A percentile compares a stretch with the other conserved stretches of the same genome.
phyloP scores from a whole-genome alignment of 352 stramenopile genomes.

The Globisporangium viniferum region DNA sequence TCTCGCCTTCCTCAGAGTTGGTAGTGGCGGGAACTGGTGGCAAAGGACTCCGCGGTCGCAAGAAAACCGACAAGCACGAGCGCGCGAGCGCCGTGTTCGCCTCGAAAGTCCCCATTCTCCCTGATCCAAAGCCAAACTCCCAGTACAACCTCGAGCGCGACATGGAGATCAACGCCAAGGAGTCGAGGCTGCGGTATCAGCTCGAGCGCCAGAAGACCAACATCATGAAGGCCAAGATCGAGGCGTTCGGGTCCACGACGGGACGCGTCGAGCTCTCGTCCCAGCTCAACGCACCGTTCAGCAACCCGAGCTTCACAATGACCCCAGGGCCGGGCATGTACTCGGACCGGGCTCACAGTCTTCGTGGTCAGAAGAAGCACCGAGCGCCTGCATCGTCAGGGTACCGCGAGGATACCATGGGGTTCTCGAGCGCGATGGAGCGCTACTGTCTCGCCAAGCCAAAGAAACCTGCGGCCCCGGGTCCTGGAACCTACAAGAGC shows the following conservation, averaged over 20 bases:
- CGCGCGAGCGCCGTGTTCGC: conserved; percentile 66
- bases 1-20: neutral
- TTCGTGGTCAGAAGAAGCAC: conserved; percentile 19
- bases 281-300: conserved; percentile 58
- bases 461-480: conserved; percentile 33
- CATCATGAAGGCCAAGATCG: conserved; percentile 30
- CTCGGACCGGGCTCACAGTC: conserved; percentile 15
- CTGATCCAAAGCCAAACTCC: conserved; percentile 32
- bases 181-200: conserved; percentile 36
- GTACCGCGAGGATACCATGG: conserved; percentile 43
- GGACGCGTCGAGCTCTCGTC: conserved; percentile 46
- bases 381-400: neutral
- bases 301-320: conserved; percentile 47
- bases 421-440: conserved; percentile 66
- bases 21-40: neutral
- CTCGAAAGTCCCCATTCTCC: conserved; percentile 72
- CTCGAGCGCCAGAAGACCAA: conserved; percentile 24
- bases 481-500: conserved; percentile 53
- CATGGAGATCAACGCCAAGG: conserved; percentile 55
- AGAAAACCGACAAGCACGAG: conserved; percentile 17
- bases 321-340: conserved; percentile 67
- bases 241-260: conserved; percentile 74
- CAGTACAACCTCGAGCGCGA: conserved; percentile 59
- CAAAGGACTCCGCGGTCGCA: neutral
- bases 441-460: conserved; percentile 52